Evolutionary conservation across 73 alveolate species (phyloP).

Genomic region (Tetrahymena malaccensis): DNA sequence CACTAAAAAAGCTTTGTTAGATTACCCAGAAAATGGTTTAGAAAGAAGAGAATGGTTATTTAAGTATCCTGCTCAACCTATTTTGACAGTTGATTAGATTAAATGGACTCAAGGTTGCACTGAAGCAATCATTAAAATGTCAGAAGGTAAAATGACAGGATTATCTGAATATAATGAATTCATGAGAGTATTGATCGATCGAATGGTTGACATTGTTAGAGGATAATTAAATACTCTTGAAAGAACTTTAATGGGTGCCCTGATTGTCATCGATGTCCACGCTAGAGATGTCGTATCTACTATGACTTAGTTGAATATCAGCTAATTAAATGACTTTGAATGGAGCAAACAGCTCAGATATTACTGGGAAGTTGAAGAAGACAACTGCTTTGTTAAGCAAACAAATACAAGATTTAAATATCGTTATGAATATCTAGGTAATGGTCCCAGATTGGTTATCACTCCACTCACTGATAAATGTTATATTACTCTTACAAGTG

Average conservation of each 20-base stretch:
- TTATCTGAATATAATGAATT: slow-evolving; percentile 84
- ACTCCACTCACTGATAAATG: slow-evolving; percentile 96
- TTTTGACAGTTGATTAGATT: slow-evolving; percentile 90
- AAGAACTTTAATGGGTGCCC: slow-evolving; percentile 93
- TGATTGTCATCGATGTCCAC: slow-evolving; percentile 96
- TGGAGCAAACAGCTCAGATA: slow-evolving; percentile 92
- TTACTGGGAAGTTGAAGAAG: slow-evolving; percentile 90
- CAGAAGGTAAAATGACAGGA: slow-evolving; percentile 85
- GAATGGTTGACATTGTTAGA: slow-evolving; percentile 90
- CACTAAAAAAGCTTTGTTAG: slow-evolving; percentile 77
- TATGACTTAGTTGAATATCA: slow-evolving; percentile 73
- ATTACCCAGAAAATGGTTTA: slow-evolving; percentile 85
- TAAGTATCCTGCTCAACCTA: slow-evolving; percentile 90
- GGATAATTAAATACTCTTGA: slow-evolving; percentile 78
- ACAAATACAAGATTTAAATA: slow-evolving; percentile 92
- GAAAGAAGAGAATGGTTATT: slow-evolving; percentile 95
- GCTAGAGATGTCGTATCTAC: slow-evolving; percentile 96
- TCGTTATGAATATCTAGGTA: slow-evolving; percentile 93
- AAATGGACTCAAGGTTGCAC: slow-evolving; percentile 97
- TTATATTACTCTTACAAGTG: slow-evolving; percentile 92
- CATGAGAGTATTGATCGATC: slow-evolving; percentile 54
- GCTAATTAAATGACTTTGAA: slow-evolving; percentile 84
- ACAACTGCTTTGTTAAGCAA: slow-evolving; percentile 85
- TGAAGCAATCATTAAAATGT: slow-evolving; percentile 77
- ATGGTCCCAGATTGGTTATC: slow-evolving; percentile 93